A percentile compares a stretch with the other conserved stretches of the same genome.
These are phyloP conservation scores for Claviceps paspali DNA, from an alignment of 2,329 filamentous ascomycete species.

Conservation along the genomic window DNA sequence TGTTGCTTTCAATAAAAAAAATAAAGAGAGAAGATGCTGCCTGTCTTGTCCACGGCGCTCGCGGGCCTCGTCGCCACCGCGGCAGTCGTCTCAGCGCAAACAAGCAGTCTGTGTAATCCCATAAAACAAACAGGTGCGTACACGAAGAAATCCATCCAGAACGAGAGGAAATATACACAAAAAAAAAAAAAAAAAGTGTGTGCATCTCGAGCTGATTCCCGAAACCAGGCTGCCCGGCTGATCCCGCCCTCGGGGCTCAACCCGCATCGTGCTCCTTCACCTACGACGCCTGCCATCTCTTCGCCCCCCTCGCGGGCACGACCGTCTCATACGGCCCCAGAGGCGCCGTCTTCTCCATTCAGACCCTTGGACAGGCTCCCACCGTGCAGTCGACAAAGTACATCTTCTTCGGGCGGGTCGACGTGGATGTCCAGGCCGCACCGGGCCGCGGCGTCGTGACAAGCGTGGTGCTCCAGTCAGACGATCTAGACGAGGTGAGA, in stretches of 20 bases:
- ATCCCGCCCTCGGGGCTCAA: slow-evolving; percentile 50
- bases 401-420: slow-evolving; percentile 71
- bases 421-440: slow-evolving; percentile 54
- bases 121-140: not conserved
- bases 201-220: too few species aligned
- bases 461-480: slow-evolving; percentile 60
- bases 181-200: too few species aligned
- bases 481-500: slow-evolving; percentile 26
- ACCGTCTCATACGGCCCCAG: slow-evolving; percentile 12
- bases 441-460: slow-evolving; percentile 63
- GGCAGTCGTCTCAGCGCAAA: not conserved
- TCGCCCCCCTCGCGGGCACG: slow-evolving; percentile 13
- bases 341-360: slow-evolving; percentile 37
- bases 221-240: slow-evolving; percentile 41
- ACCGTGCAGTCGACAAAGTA: slow-evolving; percentile 58
- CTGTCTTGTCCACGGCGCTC: too few species aligned
- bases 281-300: slow-evolving; percentile 36
- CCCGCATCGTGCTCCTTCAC: slow-evolving; percentile 49
- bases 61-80: not conserved
- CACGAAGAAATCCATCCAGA: too few species aligned
- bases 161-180: too few species aligned
- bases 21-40: too few species aligned
- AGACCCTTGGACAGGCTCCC: slow-evolving; percentile 36
- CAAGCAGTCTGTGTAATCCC: not conserved
- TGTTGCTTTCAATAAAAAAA: too few species aligned